phyloP scores from a whole-genome alignment of 1,284 basidiomycete genomes.

The Trametes pubescens region DNA sequence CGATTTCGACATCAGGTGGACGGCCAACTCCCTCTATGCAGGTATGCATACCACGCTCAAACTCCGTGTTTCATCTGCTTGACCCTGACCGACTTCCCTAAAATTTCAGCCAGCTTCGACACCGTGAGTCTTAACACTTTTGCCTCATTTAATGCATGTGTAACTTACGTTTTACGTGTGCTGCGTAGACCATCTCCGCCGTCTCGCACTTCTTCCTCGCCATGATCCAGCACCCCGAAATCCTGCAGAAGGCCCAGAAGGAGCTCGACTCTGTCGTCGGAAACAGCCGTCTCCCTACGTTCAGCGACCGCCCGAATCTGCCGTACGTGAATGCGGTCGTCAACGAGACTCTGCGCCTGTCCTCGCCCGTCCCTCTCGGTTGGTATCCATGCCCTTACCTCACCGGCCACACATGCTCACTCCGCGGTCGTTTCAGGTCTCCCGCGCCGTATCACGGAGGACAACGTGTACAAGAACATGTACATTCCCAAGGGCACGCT shows the following conservation, averaged over 20 bases:
- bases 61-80: neutral
- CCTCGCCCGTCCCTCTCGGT: conserved; percentile 37
- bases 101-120: conserved; percentile 54
- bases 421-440: conserved; percentile 33
- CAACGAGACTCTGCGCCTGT: conserved; percentile 49
- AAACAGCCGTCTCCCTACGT: conserved; percentile 50
- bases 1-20: conserved; percentile 74
- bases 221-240: conserved; percentile 54
- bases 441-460: conserved; percentile 46
- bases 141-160: conserved; percentile 1
- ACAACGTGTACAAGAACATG: conserved; percentile 46
- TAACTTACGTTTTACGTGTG: neutral
- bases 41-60: conserved; percentile 34
- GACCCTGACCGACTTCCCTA: conserved; percentile 30
- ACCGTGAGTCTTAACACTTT: conserved; percentile 51
- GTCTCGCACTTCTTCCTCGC: conserved; percentile 51
- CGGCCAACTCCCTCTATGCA: conserved; percentile 78
- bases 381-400: neutral
- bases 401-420: neutral
- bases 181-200: conserved; percentile 48
- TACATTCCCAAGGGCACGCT: conserved; percentile 47
- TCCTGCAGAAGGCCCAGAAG: conserved; percentile 50
- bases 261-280: conserved; percentile 56
- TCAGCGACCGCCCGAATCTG: conserved; percentile 50
- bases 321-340: conserved; percentile 57